Base-by-base conservation (phyloP, 805 yeast genomes). In the Myxozyma lipomycoides region DNA sequence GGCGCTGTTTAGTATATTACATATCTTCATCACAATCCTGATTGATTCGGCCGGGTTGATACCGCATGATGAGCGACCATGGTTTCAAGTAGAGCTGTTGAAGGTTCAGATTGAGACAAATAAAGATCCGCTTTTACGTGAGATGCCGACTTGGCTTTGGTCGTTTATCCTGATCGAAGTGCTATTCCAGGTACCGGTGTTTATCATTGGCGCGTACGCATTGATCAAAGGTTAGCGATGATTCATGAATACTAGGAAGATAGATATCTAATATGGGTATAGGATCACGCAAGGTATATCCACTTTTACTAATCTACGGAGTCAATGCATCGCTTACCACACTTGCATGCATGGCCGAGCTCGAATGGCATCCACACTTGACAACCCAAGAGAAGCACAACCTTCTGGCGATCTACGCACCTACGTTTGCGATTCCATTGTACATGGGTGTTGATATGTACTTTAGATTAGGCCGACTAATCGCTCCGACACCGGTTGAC, bases 271-370 rank as follows among this genome's bases (percentile, higher is more conserved):
- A n/a, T n/a, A 46, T 19, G 22, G 45, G 32, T 41, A 41, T 52
- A 48, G 54, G 23, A 7, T 40, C 37, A 23, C 54, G 41, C 28
- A 59, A 61, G 18, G 62, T 71, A 17, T 74, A 73, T 49, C 66
- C 70, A 22, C 73, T 72, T 63, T 66, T 83, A 58, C 69, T 79
- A 12, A 61, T 82, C 4, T 91, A 93, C 66, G 96, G 91, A 2
- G 76, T 85, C 60, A 88, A 87, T 62, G 98, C 97, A 0, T 71
- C 83, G 3, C 70, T 84, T 45, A 88, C 96, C 3, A 88, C 96
- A 0, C 66, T 82, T 34, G 78, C 82, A 22, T 91, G 97, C 64
- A 67, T 56, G 3, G 71, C 72, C 1, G 72, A 70, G 9, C 56
- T 50, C 10, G 40, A 35, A 1, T 56, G 55, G 36, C 46, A 39